Percentiles rank a stretch among this genome's conserved stretches.
phyloP scores from a whole-genome alignment of 2,329 filamentous ascomycete genomes.

The Botrytis pseudocinerea region DNA sequence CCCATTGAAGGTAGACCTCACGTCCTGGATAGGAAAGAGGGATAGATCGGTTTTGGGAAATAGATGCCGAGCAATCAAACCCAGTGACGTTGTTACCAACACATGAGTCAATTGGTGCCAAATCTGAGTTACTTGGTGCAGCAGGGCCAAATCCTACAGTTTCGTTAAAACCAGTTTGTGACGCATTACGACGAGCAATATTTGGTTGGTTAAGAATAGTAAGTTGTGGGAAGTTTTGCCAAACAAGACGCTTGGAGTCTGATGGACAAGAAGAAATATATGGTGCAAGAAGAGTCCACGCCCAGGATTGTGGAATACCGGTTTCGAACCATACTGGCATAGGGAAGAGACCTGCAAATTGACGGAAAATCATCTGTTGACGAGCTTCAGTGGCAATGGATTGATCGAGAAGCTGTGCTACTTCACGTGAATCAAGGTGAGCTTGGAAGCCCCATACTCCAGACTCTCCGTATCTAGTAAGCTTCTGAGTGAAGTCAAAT shows the following conservation, averaged over 20 bases:
- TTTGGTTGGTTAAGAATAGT: constrained; percentile 76
- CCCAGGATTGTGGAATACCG: constrained; percentile 80
- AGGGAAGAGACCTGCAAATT: constrained; percentile 76
- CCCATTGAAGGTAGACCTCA: constrained; percentile 71
- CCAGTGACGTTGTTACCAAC: constrained; percentile 55
- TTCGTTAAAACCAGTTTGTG: constrained; percentile 62
- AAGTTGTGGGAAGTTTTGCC: constrained; percentile 81
- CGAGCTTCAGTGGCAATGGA: constrained; percentile 77
- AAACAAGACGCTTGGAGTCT: constrained; percentile 72
- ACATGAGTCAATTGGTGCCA: constrained; percentile 53
- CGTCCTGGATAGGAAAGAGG: constrained; percentile 76
- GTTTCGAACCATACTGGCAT: constrained; percentile 82
- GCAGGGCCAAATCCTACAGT: constrained; percentile 56
- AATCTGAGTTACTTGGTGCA: constrained; percentile 38
- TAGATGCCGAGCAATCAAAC: constrained; percentile 61
- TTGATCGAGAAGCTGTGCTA: constrained; percentile 70
- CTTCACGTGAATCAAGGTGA: constrained; percentile 74
- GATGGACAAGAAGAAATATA: constrained; percentile 76
- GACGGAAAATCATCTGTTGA: constrained; percentile 82
- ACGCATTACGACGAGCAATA: constrained; percentile 64
- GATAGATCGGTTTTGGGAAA: constrained; percentile 67
- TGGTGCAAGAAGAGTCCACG: constrained; percentile 77
- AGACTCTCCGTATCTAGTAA: constrained; percentile 79
- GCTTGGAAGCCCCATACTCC: constrained; percentile 80
- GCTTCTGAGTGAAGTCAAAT: constrained; percentile 80